Evolutionary conservation across 108 stramenopile genomes (phyloP), one percentile per base, ranked within the genome.

Genomic region (Ochromonas danica): DNA sequence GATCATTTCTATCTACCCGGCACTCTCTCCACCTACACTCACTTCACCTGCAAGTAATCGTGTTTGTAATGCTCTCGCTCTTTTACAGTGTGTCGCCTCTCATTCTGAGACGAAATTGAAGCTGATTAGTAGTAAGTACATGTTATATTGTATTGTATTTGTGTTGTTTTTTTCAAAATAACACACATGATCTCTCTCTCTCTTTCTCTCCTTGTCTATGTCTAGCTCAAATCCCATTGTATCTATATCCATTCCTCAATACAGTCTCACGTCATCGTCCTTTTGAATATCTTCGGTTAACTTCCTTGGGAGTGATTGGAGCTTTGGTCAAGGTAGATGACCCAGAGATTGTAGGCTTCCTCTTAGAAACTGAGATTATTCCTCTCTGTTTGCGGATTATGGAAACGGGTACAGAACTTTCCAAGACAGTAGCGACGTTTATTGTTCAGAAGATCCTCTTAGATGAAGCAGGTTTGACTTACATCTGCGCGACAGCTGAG

Each of bases 401-500:
- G 90, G 98, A 97, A 87, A 91, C 94, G 17, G 98, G 98, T 2
- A 88, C 89, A 40, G 98, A 99, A 81, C 91, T 99, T 14, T 89
- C 88, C 81, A 97, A 98, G 81, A 99, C 98, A 0, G 89, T 89
- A 61, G 97, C 97, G 0, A 99, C 98, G n/a, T 99, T 99, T 81
- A 98, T 99, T 61, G 96, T 98, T 1, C 96, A 99, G 85, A 99
- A 99, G 86, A 96, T 99, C 57, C 87, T 99, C 61, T 79, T 98
- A 80, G 98, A 99, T 83, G 95, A 99, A 78, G 88, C 89, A 42
- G 98, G 98, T 2, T 88, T 99, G 42, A 89, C 91, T 31, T 97
- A 99, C 85, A 95, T 99, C n/a, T 99, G 98, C 86, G 93, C 95
- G 43, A 99, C 98, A 0, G 94, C 95, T 40, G 97, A 99, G 88